Percentiles rank a stretch among this genome's conserved stretches.
Evolutionary conservation across 1,284 basidiomycete species (phyloP).

Genomic region (Coriolopsis trogii): DNA sequence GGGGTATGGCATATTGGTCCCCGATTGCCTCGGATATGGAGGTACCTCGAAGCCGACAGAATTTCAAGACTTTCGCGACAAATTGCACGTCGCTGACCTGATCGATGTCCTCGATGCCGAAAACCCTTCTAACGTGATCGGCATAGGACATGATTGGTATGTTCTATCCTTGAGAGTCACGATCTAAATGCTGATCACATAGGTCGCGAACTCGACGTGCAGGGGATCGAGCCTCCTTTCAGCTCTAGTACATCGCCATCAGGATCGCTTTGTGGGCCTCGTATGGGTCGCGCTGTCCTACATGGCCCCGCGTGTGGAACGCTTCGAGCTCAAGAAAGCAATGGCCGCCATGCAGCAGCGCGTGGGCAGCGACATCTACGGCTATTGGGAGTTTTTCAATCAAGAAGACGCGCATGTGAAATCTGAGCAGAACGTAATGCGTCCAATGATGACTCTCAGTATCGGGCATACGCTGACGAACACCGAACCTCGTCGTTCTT

Average conservation of each 20-base stretch:
- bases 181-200: not conserved
- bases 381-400: too few species aligned
- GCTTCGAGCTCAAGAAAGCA: too few species aligned
- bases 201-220: not conserved
- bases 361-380: too few species aligned
- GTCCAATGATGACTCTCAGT: too few species aligned
- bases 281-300: conserved; percentile 46
- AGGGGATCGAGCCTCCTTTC: conserved; percentile 44
- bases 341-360: too few species aligned
- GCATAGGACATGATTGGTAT: conserved; percentile 54
- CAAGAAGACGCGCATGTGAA: too few species aligned
- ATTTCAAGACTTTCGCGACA: conserved; percentile 38
- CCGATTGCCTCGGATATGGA: conserved; percentile 56
- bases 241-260: conserved; percentile 40
- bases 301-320: too few species aligned
- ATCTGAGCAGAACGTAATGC: too few species aligned
- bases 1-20: conserved; percentile 51
- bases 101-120: conserved; percentile 48
- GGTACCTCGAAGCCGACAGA: conserved; percentile 49
- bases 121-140: conserved; percentile 39
- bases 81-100: conserved; percentile 43
- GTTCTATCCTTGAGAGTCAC: too few species aligned
- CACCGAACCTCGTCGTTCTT: not conserved
- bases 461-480: too few species aligned
- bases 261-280: conserved; percentile 44